Conservation (phyloP, 2,329 filamentous ascomycete genomes). For the Cryphonectria carpinicola region DNA sequence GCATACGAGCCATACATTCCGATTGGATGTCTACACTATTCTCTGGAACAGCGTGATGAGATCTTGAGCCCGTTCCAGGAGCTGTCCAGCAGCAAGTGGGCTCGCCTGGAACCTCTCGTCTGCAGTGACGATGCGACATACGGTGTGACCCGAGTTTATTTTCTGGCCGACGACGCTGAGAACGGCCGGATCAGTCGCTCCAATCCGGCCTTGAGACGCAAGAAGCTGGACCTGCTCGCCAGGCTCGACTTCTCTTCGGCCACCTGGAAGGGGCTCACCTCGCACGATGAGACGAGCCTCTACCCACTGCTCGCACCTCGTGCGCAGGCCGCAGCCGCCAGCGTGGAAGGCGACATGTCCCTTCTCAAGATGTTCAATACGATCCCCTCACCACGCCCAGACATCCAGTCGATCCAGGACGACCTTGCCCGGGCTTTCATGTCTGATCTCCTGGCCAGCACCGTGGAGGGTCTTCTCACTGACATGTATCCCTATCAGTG, state of each 20-base stretch:
- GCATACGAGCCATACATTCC: conserved; percentile 41
- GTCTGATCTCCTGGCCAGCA: conserved; percentile 56
- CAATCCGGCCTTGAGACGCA: conserved; percentile 47
- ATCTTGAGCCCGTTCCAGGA: conserved; percentile 15
- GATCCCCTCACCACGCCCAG: conserved; percentile 69
- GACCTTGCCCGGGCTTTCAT: conserved; percentile 57
- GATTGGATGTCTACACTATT: conserved; percentile 44
- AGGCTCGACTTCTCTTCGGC: conserved; percentile 58
- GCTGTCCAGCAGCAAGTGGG: conserved; percentile 47
- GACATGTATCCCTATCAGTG: conserved; percentile 78
- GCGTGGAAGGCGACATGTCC: conserved; percentile 49
- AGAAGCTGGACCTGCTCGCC: conserved; percentile 53
- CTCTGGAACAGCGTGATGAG: conserved; percentile 26
- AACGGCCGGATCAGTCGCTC: conserved; percentile 56
- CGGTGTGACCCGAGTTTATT: conserved; percentile 57
- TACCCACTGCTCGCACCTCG: conserved; percentile 34
- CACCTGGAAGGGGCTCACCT: conserved; percentile 58
- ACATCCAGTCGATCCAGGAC: conserved; percentile 52
- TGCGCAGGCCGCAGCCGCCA: conserved; percentile 39
- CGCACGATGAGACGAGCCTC: neutral
- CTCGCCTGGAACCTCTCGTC: conserved; percentile 46
- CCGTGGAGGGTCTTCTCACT: conserved; percentile 63
- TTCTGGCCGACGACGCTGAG: conserved; percentile 69
- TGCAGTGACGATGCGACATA: conserved; percentile 28
- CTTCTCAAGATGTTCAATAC: conserved; percentile 75